Percentiles rank a stretch among this genome's conserved stretches.
phyloP scores from a whole-genome alignment of 768 basidiomycete species.

The Podaxis carcinomalis region DNA sequence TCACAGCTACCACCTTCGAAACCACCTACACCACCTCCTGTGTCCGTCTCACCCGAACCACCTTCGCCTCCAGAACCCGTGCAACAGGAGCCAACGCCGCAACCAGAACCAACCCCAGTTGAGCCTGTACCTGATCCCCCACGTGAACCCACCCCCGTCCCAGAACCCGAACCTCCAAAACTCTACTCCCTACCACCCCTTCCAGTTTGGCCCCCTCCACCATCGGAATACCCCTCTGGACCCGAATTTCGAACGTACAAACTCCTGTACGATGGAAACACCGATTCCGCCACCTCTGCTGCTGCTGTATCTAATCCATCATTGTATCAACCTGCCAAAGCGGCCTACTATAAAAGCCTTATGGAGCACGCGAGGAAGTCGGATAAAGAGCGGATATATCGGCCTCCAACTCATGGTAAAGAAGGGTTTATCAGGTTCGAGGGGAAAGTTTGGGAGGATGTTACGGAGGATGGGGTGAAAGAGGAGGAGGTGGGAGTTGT shows the following conservation, averaged over 20 bases:
- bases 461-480: conserved; percentile 19
- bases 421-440: conserved; percentile 50
- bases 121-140: conserved; percentile 8
- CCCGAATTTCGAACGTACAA: conserved; percentile 43
- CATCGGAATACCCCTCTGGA: conserved; percentile 37
- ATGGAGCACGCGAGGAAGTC: conserved; percentile 37
- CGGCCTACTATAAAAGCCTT: conserved; percentile 30
- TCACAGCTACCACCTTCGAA: conserved; percentile 18
- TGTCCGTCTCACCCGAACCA: conserved; percentile 25
- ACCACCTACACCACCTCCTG: conserved; percentile 15
- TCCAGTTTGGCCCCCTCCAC: conserved; percentile 59
- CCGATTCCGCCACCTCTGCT: conserved; percentile 36
- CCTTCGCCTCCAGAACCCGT: conserved; percentile 14
- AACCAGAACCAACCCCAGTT: conserved; percentile 12
- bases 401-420: conserved; percentile 46
- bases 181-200: conserved; percentile 25
- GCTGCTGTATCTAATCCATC: conserved; percentile 15
- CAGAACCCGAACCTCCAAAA: conserved; percentile 16
- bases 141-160: background rate
- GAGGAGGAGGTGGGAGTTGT: conserved; percentile 33
- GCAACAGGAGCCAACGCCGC: conserved; percentile 10
- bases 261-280: conserved; percentile 57
- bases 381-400: conserved; percentile 18
- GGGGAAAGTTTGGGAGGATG: conserved; percentile 49
- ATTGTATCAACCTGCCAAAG: conserved; percentile 13